Base-by-base conservation (phyloP, 2,329 filamentous ascomycete genomes). In the Penicillium sp. region DNA sequence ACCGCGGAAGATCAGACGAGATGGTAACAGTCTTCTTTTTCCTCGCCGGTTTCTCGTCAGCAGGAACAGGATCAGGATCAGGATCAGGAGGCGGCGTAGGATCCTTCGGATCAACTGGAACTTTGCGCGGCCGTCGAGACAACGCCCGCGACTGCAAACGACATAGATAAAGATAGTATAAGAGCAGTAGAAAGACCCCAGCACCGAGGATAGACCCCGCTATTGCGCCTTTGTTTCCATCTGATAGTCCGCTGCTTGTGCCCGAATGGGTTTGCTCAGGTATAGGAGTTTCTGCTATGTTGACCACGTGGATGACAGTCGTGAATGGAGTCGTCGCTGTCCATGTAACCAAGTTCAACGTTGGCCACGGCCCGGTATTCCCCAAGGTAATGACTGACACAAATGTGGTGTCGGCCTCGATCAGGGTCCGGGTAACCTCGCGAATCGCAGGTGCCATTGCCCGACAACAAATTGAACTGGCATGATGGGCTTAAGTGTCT, bases 381-480 rank as follows among this genome's bases (percentile, higher is more conserved):
- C 21, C 53, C 21, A 33, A 29, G 15, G 27, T 27, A n/a, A 42
- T 23, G 29, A 44, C 39, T 8, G n/a, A 3, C 47, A 44, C 47
- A 7, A 36, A 17, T 25, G 53, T 50, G 5, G 31, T 25, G 29
- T 36, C 27, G 4, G 17, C n/a, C 19, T 36, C 21, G 23, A 36
- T 36, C 5, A 50, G 17, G 4, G 31, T 56, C 21, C 23, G 47
- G 23, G 39, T 51, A 10, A 52, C 31, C 47, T 44, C 38, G 23
- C 47, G 47, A 29, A 43, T 21, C 31, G 53, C 53, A 51, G 53
- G 53, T 39, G 53, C 53, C 53, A 56, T 56, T 51, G 31, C 38
- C 31, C 23, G 19, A 19, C 21, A 15, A 47, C 25, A 31, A 25
- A 43, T 35, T 12, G 31, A 52, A 50, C 19, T 19, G 41, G 23